Conservation (phyloP, 495 filamentous ascomycete genomes). For the Lasiosphaeris hirsuta region DNA sequence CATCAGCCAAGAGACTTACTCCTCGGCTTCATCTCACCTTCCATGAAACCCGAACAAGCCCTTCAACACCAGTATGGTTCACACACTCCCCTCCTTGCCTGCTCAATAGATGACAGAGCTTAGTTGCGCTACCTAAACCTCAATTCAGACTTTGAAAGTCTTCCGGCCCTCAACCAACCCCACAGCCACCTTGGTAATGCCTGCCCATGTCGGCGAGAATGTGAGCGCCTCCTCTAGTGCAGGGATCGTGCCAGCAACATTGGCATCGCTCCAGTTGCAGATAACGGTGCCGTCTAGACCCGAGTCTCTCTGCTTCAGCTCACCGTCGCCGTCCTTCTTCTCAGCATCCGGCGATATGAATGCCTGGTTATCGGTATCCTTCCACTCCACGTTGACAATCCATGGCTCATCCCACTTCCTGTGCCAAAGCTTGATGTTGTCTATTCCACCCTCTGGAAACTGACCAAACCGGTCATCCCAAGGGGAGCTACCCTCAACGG, state of each 20-base stretch:
- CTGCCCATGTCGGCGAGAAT: constrained; percentile 77
- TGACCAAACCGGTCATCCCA: constrained; percentile 67
- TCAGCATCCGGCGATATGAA: constrained; percentile 16
- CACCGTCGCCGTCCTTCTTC: constrained; percentile 25
- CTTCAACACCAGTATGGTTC: too few species aligned
- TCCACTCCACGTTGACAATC: constrained; percentile 73
- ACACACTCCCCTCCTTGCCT: too few species aligned
- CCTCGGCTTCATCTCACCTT: too few species aligned
- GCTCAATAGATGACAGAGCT: too few species aligned
- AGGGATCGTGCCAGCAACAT: constrained; percentile 66
- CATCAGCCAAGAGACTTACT: too few species aligned
- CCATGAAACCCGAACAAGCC: too few species aligned
- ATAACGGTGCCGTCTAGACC: constrained; percentile 65
- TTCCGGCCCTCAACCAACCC: constrained; percentile 74
- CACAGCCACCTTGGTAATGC: constrained; percentile 68
- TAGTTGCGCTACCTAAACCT: background rate
- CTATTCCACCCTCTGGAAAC: constrained; percentile 53
- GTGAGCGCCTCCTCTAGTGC: constrained; percentile 77
- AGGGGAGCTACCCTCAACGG: constrained; percentile 38
- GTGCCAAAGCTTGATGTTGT: constrained; percentile 40
- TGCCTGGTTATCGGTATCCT: constrained; percentile 19
- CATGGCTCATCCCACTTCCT: constrained; percentile 73
- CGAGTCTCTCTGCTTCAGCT: constrained; percentile 24
- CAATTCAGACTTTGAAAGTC: constrained; percentile 32
- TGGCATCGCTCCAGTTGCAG: constrained; percentile 88